Base-by-base conservation (phyloP, 2,329 filamentous ascomycete genomes). In the Diplodia mutila region DNA sequence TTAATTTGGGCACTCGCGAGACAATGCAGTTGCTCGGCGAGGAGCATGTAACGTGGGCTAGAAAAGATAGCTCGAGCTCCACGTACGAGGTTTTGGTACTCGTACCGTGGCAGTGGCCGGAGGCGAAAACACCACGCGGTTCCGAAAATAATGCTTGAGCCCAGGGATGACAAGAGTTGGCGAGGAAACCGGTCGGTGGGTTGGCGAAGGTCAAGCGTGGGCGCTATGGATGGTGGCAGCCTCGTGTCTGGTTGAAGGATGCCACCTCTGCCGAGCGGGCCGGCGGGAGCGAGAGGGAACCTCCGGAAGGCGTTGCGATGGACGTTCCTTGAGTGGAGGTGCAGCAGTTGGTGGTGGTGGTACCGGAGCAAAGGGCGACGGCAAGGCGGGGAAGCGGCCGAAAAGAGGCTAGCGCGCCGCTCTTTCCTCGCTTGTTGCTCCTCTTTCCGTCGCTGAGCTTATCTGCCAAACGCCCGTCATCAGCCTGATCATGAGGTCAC, bases 391-490 rank as follows among this genome's bases (percentile, higher is more conserved):
- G 16, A 7, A 34, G 49, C 6, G 46, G 46, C 42, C n/a, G 42
- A n/a, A 34, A 23, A 2, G 16, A 27, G 57, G 1, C 37, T 48
- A 48, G 57, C n/a, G 39, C 39, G 54, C 54, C 34, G 54, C 16
- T 42, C 54, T 23, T 29, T 8, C 29, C 29, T 61, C 57, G 57
- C 29, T 51, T 63, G 18, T 25, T 18, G 18, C 46, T 61, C 57
- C 57, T 61, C 42, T 6, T 51, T 61, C n/a, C 42, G 21, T n/a
- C 18, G 51, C 39, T 61, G 57, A 49, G 39, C 57, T 61, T 61
- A 61, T 61, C 57, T 61, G 55, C 55, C 39, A 48, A 25, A 61
- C 55, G 55, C 57, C 57, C 21, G 59, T 51, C 59, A 63, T 63
- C 59, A 23, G 59, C 42, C 57, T 23, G 46, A 27, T 52, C 59